Base-by-base conservation (phyloP, 2,329 filamentous ascomycete genomes). In the Beauveria varroae region DNA sequence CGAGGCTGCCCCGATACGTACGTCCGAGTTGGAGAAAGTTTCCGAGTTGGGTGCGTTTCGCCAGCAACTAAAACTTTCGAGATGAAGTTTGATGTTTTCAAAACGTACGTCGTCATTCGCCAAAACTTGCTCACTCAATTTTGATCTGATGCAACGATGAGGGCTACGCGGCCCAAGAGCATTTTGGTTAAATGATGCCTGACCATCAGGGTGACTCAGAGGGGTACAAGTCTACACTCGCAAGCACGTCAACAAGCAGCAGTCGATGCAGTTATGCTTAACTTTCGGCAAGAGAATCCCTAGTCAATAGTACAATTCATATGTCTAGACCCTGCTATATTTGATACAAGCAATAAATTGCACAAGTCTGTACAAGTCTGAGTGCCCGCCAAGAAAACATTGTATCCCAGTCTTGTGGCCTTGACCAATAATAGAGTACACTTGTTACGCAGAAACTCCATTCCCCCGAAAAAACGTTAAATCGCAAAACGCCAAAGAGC, bases 401-500 rank as follows among this genome's bases (percentile, higher is more conserved):
- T n/a, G 37, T 44, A 55, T 28, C 40, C 37, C 16, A 44, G 7
- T n/a, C 8, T 24, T 7, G 50, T 41, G 44, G 28, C 26, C 44
- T 16, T 10, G 51, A 51, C 9, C 28, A 49, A 49, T 5, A 51
- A 58, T 34, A 52, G 12, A 40, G 14, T 50, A 50, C 30, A 30
- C 30, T 16, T 20, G 20, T 24, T n/a, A 12, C 20, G 44, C 20
- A 26, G 16, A 51, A 20, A 40, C 43, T 14, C 55, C 22, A 59
- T 24, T 18, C 12, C 40, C 24, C 5, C 22, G 5, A 24, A 54
- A 44, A 24, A 26, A 9, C 43, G 5, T 49, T n/a, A 12, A 30
- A 16, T 9, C 41, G 51, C 9, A 28, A 50, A 55, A 64, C 61
- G 28, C 56, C 47, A 64, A 64, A 68, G 44, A 63, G 66, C 66